Base-by-base conservation (phyloP, 805 yeast genomes). In the Candida verbasci region DNA sequence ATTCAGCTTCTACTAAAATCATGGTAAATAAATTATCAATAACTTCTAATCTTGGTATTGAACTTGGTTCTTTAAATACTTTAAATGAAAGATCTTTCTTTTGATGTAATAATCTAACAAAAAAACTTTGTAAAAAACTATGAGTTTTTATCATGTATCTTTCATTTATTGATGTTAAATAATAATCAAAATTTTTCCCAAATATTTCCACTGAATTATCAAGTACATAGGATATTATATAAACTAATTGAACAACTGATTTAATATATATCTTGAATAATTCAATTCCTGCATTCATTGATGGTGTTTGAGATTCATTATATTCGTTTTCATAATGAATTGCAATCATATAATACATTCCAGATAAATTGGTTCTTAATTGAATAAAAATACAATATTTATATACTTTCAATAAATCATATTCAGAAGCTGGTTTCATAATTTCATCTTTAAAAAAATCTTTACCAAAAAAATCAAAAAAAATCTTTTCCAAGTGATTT, bases 141-240 rank as follows among this genome's bases (percentile, higher is more conserved):
- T 65, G 72, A 6, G 68, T 57, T 41, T 64, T 65, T 24, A 64
- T 61, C 68, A 66, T 60, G 30, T 57, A 56, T 28, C 64, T 42
- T 42, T 67, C 72, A 41, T 56, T 62, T 5, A 46, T 41, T 2
- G 71, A 53, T 0, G 70, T 65, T 35, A 67, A 44, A 18, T 58
- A 37, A 37, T 46, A 65, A 43, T 67, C 72, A 39, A 54, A 66
- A 37, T 60, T 57, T 33, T 50, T 53, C 1, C 71, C 72, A 45
- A 67, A 67, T 22, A 65, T 46, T 39, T 64, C 67, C 7, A 58
- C 68, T 17, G 67, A 58, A 39, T 65, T 62, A 39, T 67, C 72
- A 32, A 65, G 52, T 3, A 60, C 70, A 46, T 60, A 65, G 5
- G 68, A 56, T 63, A 66, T 65, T 31, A 67, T 63, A 46, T 62